Conservation (phyloP, 208 protist species). For the Strigomonas galati region DNA sequence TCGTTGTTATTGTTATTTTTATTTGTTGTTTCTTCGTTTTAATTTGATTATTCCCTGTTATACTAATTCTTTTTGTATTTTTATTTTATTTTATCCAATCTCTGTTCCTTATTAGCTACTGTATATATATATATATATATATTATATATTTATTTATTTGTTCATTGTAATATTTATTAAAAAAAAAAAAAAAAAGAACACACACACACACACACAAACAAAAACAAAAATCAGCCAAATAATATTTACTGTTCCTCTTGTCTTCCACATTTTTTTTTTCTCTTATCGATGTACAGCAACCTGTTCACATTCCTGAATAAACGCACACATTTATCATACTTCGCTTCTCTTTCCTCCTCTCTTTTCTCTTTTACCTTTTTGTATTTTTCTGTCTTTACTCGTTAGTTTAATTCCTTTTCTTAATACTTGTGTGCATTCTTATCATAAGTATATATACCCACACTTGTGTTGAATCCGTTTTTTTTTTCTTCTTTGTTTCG, state of each 20-base stretch:
- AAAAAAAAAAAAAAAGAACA: neutral
- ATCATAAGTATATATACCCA: neutral
- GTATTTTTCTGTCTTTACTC: neutral
- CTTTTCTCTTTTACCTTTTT: conserved; percentile 1
- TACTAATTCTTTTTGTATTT: conserved; percentile 6
- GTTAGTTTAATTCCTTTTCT: neutral
- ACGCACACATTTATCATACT: conserved; percentile 13
- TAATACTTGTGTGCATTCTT: neutral
- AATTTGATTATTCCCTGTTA: neutral
- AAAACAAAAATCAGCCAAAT: neutral
- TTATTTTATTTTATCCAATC: conserved; percentile 5
- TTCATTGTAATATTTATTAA: no score
- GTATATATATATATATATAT: no score
- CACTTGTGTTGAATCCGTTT: conserved; percentile 6
- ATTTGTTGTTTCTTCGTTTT: conserved; percentile 14
- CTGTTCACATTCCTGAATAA: no score
- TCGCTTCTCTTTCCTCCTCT: conserved; percentile 1
- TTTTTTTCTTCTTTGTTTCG: conserved; percentile 8
- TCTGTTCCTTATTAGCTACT: neutral
- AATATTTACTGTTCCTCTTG: neutral
- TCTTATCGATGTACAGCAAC: neutral
- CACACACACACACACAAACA: neutral
- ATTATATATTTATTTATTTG: no score
- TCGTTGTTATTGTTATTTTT: neutral
- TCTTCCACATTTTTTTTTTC: neutral